These are phyloP conservation scores for Candida corydali DNA, from an alignment of 805 yeast species.

Conservation along the genomic window DNA sequence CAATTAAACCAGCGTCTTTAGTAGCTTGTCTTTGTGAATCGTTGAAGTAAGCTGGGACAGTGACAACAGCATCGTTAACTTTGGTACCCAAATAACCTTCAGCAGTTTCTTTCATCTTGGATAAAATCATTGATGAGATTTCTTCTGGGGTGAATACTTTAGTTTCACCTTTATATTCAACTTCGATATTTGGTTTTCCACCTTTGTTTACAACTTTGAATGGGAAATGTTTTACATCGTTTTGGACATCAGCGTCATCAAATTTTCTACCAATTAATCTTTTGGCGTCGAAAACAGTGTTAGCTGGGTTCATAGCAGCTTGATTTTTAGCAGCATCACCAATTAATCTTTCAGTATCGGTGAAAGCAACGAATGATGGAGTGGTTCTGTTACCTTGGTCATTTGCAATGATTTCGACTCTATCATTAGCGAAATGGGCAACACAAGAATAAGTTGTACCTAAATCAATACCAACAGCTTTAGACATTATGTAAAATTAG, in stretches of 20 bases:
- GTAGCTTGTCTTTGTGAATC: slow-evolving; percentile 98
- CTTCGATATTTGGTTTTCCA: slow-evolving; percentile 79
- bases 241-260: slow-evolving; percentile 73
- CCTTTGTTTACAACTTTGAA: slow-evolving; percentile 74
- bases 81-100: slow-evolving; percentile 66
- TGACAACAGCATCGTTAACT: slow-evolving; percentile 83
- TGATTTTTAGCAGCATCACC: slow-evolving; percentile 99
- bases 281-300: slow-evolving; percentile 91
- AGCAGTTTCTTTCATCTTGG: slow-evolving; percentile 89
- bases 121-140: slow-evolving; percentile 87
- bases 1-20: slow-evolving; percentile 95
- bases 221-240: slow-evolving; percentile 63
- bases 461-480: slow-evolving; percentile 87
- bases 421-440: slow-evolving; percentile 87
- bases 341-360: slow-evolving; percentile 87
- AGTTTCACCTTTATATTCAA: slow-evolving; percentile 82
- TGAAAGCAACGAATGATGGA: slow-evolving; percentile 94
- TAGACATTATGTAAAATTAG: slow-evolving; percentile 41
- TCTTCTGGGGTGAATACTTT: slow-evolving; percentile 93
- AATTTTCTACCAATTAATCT: slow-evolving; percentile 92
- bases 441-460: slow-evolving; percentile 95
- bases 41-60: slow-evolving; percentile 96
- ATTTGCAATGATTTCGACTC: slow-evolving; percentile 94
- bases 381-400: slow-evolving; percentile 99
- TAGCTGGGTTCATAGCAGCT: slow-evolving; percentile 90